Conservation (phyloP, 768 basidiomycete genomes). For the Amanita inopinata region DNA sequence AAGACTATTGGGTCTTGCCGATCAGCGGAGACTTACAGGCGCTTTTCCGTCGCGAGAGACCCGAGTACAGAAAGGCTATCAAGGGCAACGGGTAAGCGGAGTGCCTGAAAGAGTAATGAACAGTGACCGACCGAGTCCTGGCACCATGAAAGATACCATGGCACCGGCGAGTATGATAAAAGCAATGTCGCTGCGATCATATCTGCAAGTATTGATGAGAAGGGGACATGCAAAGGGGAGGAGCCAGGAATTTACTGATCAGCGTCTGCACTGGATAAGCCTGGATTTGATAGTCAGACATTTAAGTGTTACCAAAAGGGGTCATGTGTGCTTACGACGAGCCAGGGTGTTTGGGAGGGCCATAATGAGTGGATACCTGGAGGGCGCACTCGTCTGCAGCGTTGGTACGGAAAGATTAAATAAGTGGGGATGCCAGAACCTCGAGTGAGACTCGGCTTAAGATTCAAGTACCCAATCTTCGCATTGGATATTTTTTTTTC, state of each 20-base stretch:
- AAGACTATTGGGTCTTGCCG: constrained; percentile 1
- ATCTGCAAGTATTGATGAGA: constrained; percentile 27
- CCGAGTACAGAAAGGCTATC: constrained; percentile 65
- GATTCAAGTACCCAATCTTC: no score
- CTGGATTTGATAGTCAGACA: not conserved
- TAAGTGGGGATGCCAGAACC: no score
- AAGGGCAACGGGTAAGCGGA: constrained; percentile 6
- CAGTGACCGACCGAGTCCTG: constrained; percentile 46
- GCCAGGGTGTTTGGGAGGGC: not conserved
- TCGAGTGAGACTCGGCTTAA: no score
- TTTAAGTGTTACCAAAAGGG: no score
- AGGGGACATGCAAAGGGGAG: not conserved
- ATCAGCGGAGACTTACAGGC: constrained; percentile 25
- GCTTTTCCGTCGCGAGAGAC: constrained; percentile 62
- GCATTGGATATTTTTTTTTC: no score
- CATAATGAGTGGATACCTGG: no score
- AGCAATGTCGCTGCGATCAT: constrained; percentile 60
- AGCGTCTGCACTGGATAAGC: constrained; percentile 2
- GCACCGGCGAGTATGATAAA: constrained; percentile 62
- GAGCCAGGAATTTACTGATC: not conserved
- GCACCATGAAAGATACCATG: constrained; percentile 72
- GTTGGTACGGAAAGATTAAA: no score
- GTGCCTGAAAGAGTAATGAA: constrained; percentile 1
- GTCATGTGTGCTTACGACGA: constrained; percentile 7
- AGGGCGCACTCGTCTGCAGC: not conserved